Evolutionary conservation across 345 rosid species (phyloP).

Genomic region (Chamaenerion angustifolium): DNA sequence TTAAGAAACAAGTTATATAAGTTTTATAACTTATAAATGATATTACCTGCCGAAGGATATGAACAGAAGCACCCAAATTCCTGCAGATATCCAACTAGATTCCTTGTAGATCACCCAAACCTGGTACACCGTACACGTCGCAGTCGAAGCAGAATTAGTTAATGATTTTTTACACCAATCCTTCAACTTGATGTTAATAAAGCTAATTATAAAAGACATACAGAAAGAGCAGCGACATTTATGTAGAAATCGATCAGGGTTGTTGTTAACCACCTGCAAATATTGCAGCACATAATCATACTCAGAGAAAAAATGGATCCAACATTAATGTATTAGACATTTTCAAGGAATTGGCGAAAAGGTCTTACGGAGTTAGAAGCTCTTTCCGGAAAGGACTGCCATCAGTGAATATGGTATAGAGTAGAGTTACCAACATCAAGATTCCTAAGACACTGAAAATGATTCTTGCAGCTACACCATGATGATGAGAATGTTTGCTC

Average conservation of each 20-base stretch:
- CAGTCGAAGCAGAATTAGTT: not conserved
- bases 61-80: constrained; percentile 54
- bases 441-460: constrained; percentile 48
- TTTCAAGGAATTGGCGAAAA: not conserved
- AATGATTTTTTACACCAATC: no score
- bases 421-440: constrained; percentile 59
- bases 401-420: constrained; percentile 49
- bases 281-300: not conserved
- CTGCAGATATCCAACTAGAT: constrained; percentile 44
- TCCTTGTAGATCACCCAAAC: constrained; percentile 89
- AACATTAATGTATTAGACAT: not conserved
- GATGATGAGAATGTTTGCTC: constrained; percentile 20
- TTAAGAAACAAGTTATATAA: not conserved
- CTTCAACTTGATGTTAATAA: no score
- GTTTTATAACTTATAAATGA: not conserved
- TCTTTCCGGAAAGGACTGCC: constrained; percentile 87
- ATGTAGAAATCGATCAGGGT: constrained; percentile 66
- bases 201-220: constrained; percentile 22
- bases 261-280: constrained; percentile 68
- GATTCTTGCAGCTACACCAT: constrained; percentile 42
- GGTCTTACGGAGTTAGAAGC: constrained; percentile 65
- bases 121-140: constrained; percentile 16
- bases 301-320: no score
- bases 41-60: constrained; percentile 75
- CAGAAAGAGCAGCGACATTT: constrained; percentile 46